phyloP scores from a whole-genome alignment of 257 asterid species.

The Parsonsia alboflavescens region DNA sequence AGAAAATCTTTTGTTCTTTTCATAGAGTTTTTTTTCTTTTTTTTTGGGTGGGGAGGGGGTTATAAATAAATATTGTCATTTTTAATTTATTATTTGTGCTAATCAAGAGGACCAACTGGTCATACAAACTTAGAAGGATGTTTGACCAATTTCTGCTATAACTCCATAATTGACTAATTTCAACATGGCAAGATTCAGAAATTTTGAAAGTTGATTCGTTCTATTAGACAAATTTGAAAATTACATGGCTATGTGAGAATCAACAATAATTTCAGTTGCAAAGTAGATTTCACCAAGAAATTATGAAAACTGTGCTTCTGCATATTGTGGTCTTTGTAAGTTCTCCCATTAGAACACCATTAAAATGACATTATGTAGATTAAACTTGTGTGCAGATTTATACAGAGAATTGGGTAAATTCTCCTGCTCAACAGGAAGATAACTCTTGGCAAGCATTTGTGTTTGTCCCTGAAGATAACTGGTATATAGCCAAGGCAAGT shows the following conservation, averaged over 20 bases:
- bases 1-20: no score
- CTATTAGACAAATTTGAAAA: background rate
- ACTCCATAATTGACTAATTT: no score
- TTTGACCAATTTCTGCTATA: no score
- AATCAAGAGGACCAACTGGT: no score
- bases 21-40: no score
- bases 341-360: background rate
- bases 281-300: background rate
- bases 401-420: conserved; percentile 97
- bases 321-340: conserved; percentile 5
- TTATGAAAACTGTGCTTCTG: conserved; percentile 7
- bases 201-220: background rate
- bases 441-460: conserved; percentile 98
- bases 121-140: no score
- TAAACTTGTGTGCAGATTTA: conserved; percentile 56
- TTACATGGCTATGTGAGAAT: background rate
- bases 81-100: no score
- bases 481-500: conserved; percentile 89
- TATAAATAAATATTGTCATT: no score
- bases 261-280: background rate
- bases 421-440: conserved; percentile 97
- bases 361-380: background rate
- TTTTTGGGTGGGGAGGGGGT: no score
- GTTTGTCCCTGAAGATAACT: conserved; percentile 73
- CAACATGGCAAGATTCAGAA: no score